These are phyloP conservation scores for Lodderomyces jiufengensis DNA, from an alignment of 1,139 yeast species.

Conservation along the genomic window DNA sequence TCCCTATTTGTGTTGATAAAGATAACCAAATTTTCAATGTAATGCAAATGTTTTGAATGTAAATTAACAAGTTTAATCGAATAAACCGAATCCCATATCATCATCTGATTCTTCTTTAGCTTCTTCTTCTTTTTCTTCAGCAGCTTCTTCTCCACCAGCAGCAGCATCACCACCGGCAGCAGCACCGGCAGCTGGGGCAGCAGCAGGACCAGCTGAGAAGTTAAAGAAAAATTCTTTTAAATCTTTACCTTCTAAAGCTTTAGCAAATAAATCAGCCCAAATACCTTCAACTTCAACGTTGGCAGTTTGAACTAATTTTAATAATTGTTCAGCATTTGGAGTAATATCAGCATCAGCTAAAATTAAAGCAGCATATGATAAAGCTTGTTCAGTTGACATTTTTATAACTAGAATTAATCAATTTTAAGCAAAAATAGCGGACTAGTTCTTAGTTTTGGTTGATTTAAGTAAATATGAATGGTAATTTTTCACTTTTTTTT, in stretches of 20 bases:
- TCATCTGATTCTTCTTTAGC: conserved; percentile 59
- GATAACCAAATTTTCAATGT: no score
- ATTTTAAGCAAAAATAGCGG: conserved; percentile 53
- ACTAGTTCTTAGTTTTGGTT: conserved; percentile 53
- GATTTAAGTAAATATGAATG: not conserved
- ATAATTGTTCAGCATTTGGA: conserved; percentile 71
- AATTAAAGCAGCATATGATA: conserved; percentile 85
- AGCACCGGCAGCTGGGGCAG: conserved; percentile 58
- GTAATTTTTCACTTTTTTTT: no score
- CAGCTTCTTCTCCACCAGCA: conserved; percentile 55
- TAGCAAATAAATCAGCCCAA: conserved; percentile 82
- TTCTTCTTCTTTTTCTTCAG: conserved; percentile 54
- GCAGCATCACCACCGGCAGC: conserved; percentile 56
- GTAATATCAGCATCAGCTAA: conserved; percentile 76
- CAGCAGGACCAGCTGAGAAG: conserved; percentile 68
- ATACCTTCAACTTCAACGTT: conserved; percentile 51
- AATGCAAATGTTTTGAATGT: no score
- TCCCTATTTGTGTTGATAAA: no score
- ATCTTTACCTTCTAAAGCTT: conserved; percentile 77
- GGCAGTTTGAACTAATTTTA: conserved; percentile 54
- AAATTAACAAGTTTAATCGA: conserved; percentile 73
- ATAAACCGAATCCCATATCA: conserved; percentile 85
- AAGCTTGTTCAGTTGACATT: conserved; percentile 81
- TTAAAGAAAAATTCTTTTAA: conserved; percentile 73
- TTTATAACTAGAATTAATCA: conserved; percentile 44